Evolutionary conservation across 441 rosid genomes (phyloP).

Genomic region (Erodium texanum): DNA sequence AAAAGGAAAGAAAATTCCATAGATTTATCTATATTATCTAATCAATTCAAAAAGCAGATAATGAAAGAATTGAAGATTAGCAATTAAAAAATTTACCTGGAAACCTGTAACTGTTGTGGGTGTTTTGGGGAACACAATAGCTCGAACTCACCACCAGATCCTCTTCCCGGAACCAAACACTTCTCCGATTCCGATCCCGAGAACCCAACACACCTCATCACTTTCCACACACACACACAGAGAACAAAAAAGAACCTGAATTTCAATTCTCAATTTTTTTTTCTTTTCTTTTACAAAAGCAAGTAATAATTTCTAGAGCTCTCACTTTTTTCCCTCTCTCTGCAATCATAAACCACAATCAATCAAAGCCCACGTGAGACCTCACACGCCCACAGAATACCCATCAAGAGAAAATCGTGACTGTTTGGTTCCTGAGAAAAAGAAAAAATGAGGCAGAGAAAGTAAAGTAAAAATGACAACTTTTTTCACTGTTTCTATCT

Average conservation of each 20-base stretch:
- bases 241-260: conserved; percentile 20
- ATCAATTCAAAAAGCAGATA: conserved; percentile 9
- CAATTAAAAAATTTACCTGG: conserved; percentile 43
- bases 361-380: conserved; percentile 3
- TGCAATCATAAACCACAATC: conserved; percentile 4
- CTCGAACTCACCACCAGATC: conserved; percentile 41
- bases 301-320: conserved; percentile 22
- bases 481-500: conserved; percentile 9
- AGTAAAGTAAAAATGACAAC: neutral
- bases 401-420: neutral
- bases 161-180: conserved; percentile 25
- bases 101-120: conserved; percentile 45
- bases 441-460: neutral
- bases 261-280: neutral
- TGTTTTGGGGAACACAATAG: conserved; percentile 49
- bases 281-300: conserved; percentile 14
- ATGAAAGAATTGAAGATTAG: conserved; percentile 20
- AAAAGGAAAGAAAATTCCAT: conserved; percentile 3
- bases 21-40: neutral
- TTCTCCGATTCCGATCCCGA: conserved; percentile 37
- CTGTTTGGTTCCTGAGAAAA: conserved; percentile 4
- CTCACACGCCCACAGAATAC: conserved; percentile 1
- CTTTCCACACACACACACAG: conserved; percentile 23
- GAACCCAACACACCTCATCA: conserved; percentile 29
- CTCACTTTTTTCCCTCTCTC: conserved; percentile 20